Evolutionary conservation across 2,329 filamentous ascomycete genomes (phyloP), one percentile per base, ranked within the genome.

Genomic region (Sporothrix variecibatus): DNA sequence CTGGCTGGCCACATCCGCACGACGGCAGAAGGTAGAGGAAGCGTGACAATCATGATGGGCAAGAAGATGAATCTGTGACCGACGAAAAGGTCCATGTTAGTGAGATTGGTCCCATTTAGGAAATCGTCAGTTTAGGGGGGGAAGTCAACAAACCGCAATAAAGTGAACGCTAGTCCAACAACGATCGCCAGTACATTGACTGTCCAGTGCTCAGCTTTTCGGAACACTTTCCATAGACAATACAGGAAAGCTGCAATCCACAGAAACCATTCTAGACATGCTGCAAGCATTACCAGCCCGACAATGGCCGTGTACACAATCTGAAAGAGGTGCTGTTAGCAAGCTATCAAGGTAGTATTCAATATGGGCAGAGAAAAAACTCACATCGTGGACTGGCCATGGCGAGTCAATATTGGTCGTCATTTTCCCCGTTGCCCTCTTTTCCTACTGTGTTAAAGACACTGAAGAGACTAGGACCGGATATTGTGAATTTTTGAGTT

Each of bases 171-270:
- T 12, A 77, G 67, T 65, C 91, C 92, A 78, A 97, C 91, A 26
- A 95, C 78, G 9, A 95, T 83, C n/a, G 94, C 92, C 68, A 98
- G 85, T 5, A 95, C 82, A 75, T 90, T 90, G 75, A 97, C 93
- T 60, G 92, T 94, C 90, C 93, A 94, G 80, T 94, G 92, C 78
- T 97, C 94, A 26, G 95, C 94, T 82, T 98, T 98, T 77, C 90
- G 86, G 79, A 92, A 97, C 40, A 95, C 94, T 81, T 98, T 97
- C 80, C 90, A 85, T 1, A 98, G 85, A 81, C 95, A 98, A 83
- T 98, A 98, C 76, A 96, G 81, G 80, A 98, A 98, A 3, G 95
- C 94, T n/a, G 92, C 90, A 56, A 98, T 87, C 94, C 95, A 98
- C 17, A 98, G 88, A 75, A 97, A 91, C 94, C 96, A 98, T 84